Conservation (phyloP, 257 asterid species). For the Gentiana macrophylla region DNA sequence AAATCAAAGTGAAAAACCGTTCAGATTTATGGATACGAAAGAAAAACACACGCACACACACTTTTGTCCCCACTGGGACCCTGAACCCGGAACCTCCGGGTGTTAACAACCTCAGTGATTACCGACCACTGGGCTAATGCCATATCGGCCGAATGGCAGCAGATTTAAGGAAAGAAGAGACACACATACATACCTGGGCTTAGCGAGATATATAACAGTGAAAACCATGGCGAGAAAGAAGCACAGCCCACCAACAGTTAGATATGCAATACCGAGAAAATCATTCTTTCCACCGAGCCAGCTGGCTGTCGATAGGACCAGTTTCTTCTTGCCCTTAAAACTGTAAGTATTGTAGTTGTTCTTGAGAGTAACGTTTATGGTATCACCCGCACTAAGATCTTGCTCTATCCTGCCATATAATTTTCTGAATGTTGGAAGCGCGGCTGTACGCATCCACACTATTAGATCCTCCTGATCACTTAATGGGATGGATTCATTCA, state of each 20-base stretch:
- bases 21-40: not conserved
- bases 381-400: conserved; percentile 43
- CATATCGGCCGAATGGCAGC: no score
- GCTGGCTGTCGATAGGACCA: conserved; percentile 83
- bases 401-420: conserved; percentile 67
- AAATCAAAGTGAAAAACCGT: no score
- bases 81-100: not conserved
- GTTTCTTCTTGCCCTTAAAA: conserved; percentile 80
- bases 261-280: conserved; percentile 74
- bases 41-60: not conserved
- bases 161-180: not conserved
- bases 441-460: conserved; percentile 94
- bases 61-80: no score
- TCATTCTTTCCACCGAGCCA: conserved; percentile 87
- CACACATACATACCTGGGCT: conserved; percentile 45
- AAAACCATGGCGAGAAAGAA: conserved; percentile 57
- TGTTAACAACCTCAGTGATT: no score
- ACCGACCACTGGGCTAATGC: no score
- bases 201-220: conserved; percentile 49
- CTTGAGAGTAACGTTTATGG: conserved; percentile 37
- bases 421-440: conserved; percentile 81
- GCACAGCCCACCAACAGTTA: conserved; percentile 69
- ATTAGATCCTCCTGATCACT: conserved; percentile 72
- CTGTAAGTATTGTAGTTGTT: conserved; percentile 75
- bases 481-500: conserved; percentile 39